phyloP scores from a whole-genome alignment of 2,329 filamentous ascomycete species.

The Daldinia eschscholtzii region DNA sequence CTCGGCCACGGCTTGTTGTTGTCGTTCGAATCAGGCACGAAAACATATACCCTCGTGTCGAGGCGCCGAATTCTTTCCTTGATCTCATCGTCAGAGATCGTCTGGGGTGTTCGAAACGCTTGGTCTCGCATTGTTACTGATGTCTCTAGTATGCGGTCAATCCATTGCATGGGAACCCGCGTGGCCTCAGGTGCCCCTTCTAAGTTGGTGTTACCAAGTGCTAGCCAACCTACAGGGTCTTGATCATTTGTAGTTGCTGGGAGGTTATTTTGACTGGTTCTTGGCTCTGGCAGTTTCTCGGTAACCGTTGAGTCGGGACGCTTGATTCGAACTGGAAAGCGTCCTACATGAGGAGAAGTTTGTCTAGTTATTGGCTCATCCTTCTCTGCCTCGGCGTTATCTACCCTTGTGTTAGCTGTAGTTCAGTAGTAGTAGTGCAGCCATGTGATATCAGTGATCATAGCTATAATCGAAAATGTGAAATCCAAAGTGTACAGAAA shows the following conservation, averaged over 20 bases:
- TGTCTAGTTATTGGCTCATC: conserved; percentile 1
- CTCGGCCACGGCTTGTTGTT: conserved; percentile 39
- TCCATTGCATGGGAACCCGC: conserved; percentile 37
- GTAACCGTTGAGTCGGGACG: background rate
- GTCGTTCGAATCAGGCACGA: conserved; percentile 25
- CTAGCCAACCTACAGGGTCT: no score
- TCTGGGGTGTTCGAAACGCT: background rate
- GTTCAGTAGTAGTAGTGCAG: background rate
- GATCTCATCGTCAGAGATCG: background rate
- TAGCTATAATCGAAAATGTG: background rate
- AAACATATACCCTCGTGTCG: conserved; percentile 22
- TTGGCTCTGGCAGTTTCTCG: background rate
- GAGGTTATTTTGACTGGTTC: background rate
- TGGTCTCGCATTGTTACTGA: conserved; percentile 38
- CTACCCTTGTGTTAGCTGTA: conserved; percentile 11
- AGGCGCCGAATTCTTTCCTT: conserved; percentile 4
- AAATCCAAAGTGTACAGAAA: background rate
- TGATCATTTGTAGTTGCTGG: background rate
- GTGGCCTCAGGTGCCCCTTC: background rate
- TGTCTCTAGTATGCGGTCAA: conserved; percentile 45
- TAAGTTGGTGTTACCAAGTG: background rate
- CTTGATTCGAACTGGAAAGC: conserved; percentile 28
- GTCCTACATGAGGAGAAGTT: conserved; percentile 3
- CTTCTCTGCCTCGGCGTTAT: background rate
- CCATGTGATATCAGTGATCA: background rate